These are phyloP conservation scores for Pleurotus pulmonarius DNA, from an alignment of 768 basidiomycete genomes.

Conservation along the genomic window DNA sequence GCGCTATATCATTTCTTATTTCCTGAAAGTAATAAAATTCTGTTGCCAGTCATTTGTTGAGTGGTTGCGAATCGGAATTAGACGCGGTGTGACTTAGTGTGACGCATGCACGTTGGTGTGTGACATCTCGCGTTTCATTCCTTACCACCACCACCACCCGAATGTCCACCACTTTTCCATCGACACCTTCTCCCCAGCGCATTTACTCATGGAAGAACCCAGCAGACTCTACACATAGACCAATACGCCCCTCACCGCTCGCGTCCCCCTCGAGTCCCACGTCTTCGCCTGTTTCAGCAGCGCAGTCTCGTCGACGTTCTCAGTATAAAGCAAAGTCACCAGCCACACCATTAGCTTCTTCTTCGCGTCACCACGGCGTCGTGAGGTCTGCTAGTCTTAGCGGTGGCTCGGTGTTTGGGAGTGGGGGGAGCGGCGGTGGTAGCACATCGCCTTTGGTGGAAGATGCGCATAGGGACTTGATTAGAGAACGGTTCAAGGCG, in stretches of 20 bases:
- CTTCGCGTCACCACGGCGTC: conserved; percentile 9
- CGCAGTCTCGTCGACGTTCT: conserved; percentile 47
- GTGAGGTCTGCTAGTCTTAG: conserved; percentile 13
- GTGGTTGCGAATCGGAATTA: no score
- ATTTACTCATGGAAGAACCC: not conserved
- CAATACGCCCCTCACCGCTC: conserved; percentile 43
- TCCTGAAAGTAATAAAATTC: no score
- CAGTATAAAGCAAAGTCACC: conserved; percentile 46
- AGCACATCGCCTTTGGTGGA: conserved; percentile 19
- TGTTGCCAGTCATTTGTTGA: no score
- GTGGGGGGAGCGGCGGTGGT: conserved; percentile 8
- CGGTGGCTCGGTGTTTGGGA: conserved; percentile 18
- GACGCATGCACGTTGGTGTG: not conserved
- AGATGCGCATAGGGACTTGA: conserved; percentile 49
- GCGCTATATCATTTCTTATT: no score
- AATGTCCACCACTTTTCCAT: conserved; percentile 4
- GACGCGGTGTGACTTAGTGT: not conserved
- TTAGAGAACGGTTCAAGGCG: conserved; percentile 58
- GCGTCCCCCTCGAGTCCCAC: conserved; percentile 35
- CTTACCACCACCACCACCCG: not conserved
- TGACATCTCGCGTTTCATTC: not conserved
- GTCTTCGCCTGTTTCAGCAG: conserved; percentile 41
- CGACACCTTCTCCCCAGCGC: conserved; percentile 1
- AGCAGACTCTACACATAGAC: not conserved
- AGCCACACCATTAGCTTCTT: conserved; percentile 24